These are phyloP conservation scores for Monilinia aucupariae DNA, from an alignment of 2,329 filamentous ascomycete genomes.

Conservation along the genomic window DNA sequence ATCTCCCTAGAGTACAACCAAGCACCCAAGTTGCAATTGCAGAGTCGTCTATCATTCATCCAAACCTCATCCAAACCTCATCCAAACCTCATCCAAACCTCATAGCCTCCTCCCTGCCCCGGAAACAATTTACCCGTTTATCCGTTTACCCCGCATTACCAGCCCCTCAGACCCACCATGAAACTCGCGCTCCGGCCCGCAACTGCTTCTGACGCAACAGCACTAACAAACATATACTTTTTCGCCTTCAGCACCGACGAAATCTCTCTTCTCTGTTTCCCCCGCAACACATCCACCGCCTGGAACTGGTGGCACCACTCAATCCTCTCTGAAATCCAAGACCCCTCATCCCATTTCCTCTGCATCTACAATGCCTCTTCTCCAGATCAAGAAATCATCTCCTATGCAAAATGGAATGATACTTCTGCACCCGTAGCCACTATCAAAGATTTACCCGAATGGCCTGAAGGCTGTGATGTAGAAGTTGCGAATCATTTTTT, in stretches of 20 bases:
- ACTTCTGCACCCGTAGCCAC: slow-evolving; percentile 27
- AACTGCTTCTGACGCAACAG: slow-evolving; percentile 38
- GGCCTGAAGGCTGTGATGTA: slow-evolving; percentile 39
- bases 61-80: background rate
- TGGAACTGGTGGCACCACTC: slow-evolving; percentile 37
- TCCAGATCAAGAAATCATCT: slow-evolving; percentile 35
- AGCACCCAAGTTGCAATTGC: background rate
- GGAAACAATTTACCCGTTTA: background rate
- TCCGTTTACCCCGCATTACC: background rate
- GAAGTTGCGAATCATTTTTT: slow-evolving; percentile 41
- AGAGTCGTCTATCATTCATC: background rate
- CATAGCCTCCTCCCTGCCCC: too few relatives aligned
- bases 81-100: too few relatives aligned
- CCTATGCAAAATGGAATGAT: slow-evolving; percentile 46
- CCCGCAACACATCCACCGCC: slow-evolving; percentile 26
- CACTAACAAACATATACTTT: slow-evolving; percentile 42
- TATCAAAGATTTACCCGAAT: slow-evolving; percentile 33
- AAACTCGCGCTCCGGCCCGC: slow-evolving; percentile 38
- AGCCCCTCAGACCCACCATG: slow-evolving; percentile 21
- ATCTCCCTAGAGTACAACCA: background rate
- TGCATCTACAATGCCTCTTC: slow-evolving; percentile 38
- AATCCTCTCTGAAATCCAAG: slow-evolving; percentile 38
- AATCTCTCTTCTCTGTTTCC: slow-evolving; percentile 39
- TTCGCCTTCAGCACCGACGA: slow-evolving; percentile 41
- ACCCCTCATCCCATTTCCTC: slow-evolving; percentile 39